Base-by-base conservation (phyloP, 257 asterid species). In the Rauvolfia tetraphylla region DNA sequence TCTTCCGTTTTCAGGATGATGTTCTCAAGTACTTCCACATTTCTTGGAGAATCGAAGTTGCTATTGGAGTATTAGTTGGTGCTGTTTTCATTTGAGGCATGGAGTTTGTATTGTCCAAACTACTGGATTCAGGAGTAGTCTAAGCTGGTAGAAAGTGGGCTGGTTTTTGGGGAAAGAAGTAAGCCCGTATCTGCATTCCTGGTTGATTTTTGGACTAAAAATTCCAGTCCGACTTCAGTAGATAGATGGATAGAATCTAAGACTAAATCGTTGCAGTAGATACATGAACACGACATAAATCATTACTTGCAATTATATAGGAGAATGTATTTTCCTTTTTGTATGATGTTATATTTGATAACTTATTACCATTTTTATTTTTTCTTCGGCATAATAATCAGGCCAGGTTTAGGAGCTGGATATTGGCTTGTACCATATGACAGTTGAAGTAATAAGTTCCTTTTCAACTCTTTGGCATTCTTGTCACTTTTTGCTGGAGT, bases 201-300 rank as follows among this genome's bases (percentile, higher is more conserved):
- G 53, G 61, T 78, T 78, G 76, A 70, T 48, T 71, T 59, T 51
- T 39, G 49, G 23, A 36, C 7, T 25, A 6, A 17, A 44, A 62
- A 72, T 46, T 59, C 53, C 36, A n/a, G 72, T 46, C 14, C 62
- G 23, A 62, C 49, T 57, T 48, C 20, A 29, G 10, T 31, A 15
- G 41, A 67, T 44, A 39, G 2, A 38, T 36, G 51, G 51, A 38
- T 20, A 38, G 51, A n/a, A 67, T 67, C 20, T 1, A 38, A 27
- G 36, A 12, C 41, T 22, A 3, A 25, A 36, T 38, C 15, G 22
- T 36, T 23, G 51, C 71, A 15, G 36, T 53, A 29, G 46, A 76
- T 53, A 68, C 22, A 3, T n/a, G 42, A n/a, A 36, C 25, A 31
- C 44, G 6, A 54, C 20, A 61, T 72, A 7, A 54, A 39, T 48